These are phyloP conservation scores for Pugionium cornutum DNA, from an alignment of 345 rosid genomes.

Conservation along the genomic window DNA sequence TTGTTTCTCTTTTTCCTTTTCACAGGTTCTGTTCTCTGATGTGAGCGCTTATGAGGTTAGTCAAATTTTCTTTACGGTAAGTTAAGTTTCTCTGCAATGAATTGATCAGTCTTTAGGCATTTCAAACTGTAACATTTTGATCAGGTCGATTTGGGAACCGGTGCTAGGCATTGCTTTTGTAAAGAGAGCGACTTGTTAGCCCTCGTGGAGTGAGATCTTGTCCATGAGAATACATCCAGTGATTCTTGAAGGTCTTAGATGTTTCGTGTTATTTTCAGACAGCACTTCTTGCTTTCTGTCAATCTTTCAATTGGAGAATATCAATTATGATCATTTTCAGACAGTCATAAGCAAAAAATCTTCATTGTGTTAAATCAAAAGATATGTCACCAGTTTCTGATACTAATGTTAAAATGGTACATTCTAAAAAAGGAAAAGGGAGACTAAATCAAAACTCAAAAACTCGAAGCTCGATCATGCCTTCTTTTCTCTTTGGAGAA, in stretches of 20 bases:
- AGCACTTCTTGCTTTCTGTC: background rate
- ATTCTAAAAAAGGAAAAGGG: background rate
- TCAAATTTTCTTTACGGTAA: conserved; percentile 19
- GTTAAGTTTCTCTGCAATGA: background rate
- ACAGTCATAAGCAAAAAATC: background rate
- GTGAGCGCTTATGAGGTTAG: conserved; percentile 76
- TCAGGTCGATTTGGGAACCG: conserved; percentile 79
- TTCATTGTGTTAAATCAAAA: background rate
- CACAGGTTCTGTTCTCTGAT: conserved; percentile 89
- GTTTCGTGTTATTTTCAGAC: conserved; percentile 17
- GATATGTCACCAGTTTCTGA: conserved; percentile 16
- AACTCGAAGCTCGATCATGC: conserved; percentile 79
- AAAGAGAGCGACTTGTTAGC: conserved; percentile 86
- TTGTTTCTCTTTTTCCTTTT: conserved; percentile 10
- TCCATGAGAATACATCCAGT: background rate
- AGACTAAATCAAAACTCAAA: conserved; percentile 55
- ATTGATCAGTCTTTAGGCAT: conserved; percentile 5
- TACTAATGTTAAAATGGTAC: conserved; percentile 8
- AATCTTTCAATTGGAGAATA: background rate
- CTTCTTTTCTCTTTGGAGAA: conserved; percentile 83
- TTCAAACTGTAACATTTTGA: background rate
- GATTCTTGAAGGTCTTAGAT: conserved; percentile 17
- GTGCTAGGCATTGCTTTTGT: conserved; percentile 72
- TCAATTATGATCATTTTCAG: conserved; percentile 13
- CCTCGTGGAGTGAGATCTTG: conserved; percentile 57